Evolutionary conservation across 352 stramenopile genomes (phyloP).

Genomic region (Phytophthora cajani): DNA sequence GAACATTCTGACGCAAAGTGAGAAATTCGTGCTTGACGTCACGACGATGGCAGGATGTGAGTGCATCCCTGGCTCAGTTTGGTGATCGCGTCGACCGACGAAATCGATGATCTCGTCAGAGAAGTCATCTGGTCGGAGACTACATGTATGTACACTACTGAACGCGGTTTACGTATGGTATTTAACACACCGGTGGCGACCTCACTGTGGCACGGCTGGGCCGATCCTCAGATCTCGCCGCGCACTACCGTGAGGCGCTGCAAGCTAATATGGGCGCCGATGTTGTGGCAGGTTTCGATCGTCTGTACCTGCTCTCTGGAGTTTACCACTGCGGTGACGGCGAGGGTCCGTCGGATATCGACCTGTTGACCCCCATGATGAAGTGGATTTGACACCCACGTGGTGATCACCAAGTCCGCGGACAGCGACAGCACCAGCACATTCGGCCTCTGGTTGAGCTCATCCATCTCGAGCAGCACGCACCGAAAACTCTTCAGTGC

Average conservation of each 20-base stretch:
- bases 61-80: no score
- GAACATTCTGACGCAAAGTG: background rate
- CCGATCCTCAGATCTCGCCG: constrained; percentile 54
- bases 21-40: background rate
- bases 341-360: constrained; percentile 45
- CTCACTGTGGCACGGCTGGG: constrained; percentile 55
- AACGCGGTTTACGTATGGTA: no score
- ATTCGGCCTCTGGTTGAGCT: constrained; percentile 33
- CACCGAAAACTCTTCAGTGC: background rate
- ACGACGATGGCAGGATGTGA: no score
- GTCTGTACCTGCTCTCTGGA: constrained; percentile 51
- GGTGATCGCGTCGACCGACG: no score
- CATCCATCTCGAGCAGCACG: constrained; percentile 17
- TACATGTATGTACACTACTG: no score
- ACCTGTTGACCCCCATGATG: constrained; percentile 56
- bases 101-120: no score
- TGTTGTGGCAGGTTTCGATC: constrained; percentile 41
- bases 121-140: no score
- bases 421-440: constrained; percentile 14
- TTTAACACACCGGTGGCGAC: no score
- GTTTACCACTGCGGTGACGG: constrained; percentile 53
- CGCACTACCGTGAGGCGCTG: constrained; percentile 50
- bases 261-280: constrained; percentile 40
- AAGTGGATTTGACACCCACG: constrained; percentile 43
- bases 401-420: constrained; percentile 34